Evolutionary conservation across 805 yeast species (phyloP).

Genomic region (Teunomyces funiuensis): DNA sequence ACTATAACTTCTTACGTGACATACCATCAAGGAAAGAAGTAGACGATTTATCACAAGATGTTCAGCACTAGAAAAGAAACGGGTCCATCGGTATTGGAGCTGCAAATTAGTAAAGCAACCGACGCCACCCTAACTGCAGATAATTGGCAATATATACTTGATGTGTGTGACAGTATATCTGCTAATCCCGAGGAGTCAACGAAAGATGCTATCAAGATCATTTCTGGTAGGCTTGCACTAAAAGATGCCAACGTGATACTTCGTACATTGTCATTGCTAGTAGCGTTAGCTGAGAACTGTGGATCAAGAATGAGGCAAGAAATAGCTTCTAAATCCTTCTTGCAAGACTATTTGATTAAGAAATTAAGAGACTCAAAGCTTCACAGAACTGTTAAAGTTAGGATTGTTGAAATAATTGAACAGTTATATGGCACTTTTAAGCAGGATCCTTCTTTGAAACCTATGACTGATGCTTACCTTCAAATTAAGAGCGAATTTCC

Average conservation of each 20-base stretch:
- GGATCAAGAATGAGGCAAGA: constrained; percentile 46
- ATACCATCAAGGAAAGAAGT: background rate
- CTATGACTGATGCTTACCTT: constrained; percentile 61
- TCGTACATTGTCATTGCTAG: constrained; percentile 35
- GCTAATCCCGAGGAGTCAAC: constrained; percentile 38
- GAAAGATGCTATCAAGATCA: constrained; percentile 27
- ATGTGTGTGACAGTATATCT: constrained; percentile 40
- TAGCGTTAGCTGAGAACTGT: constrained; percentile 45
- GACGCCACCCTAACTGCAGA: constrained; percentile 42
- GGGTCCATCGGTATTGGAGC: constrained; percentile 1
- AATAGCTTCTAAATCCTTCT: constrained; percentile 38
- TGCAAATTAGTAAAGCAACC: constrained; percentile 33
- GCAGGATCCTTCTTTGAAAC: constrained; percentile 72
- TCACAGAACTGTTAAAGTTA: constrained; percentile 66
- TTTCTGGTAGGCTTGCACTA: constrained; percentile 24
- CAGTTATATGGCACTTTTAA: constrained; percentile 66
- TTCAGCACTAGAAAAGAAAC: constrained; percentile 1
- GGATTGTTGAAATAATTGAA: constrained; percentile 63
- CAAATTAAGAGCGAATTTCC: constrained; percentile 43
- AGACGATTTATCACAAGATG: background rate
- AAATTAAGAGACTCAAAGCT: constrained; percentile 54
- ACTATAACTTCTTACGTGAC: background rate
- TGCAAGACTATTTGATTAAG: constrained; percentile 32
- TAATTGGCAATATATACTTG: constrained; percentile 45
- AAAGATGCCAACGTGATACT: constrained; percentile 43